Base-by-base conservation (phyloP, 108 stramenopile species). In the Aurantiochytrium sp. region DNA sequence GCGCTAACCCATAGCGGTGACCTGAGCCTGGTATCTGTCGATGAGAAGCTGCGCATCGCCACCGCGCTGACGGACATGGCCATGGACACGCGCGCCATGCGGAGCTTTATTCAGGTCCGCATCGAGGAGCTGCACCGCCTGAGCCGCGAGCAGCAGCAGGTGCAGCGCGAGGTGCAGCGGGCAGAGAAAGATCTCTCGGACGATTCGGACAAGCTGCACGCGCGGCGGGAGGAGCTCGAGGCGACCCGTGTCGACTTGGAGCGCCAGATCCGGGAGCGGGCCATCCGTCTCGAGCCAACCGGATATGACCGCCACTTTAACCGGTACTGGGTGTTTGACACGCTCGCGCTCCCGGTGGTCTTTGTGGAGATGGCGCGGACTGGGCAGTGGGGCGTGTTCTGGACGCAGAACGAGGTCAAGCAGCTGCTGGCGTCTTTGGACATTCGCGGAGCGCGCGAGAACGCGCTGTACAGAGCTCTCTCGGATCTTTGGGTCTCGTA, bases 251-350 rank as follows among this genome's bases (percentile, higher is more conserved):
- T 81, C 1, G 73, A 81, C n/a, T n/a, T 81, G 6, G 73, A 81
- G 39, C 39, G 42, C 19, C 42, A 81, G 30, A 48, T 81, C 27
- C 39, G 45, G 39, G 42, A 48, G 27, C 39, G 73, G 6, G 73
- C 73, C 73, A 81, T 81, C 45, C 73, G 73, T 12, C 36, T 81
- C 36, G 73, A 81, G 39, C 73, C 73, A n/a, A 24, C 32, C 27
- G 73, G 73, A 15, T 41, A n/a, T 48, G 73, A 81, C 30, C 73
- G 73, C 19, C 24, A 48, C 30, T 81, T 81, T 48, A 81, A 81
- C 73, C 36, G 73, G 45, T 81, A 81, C 45, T 81, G 73, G 73
- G 42, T 48, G 21, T 81, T 81, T 3, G 42, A 48, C 27, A 30
- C 39, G 21, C 12, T 48, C 10, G 42, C 39, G 12, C n/a, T 41